Conservation (phyloP, 768 basidiomycete genomes). For the Lactarius evosmus region DNA sequence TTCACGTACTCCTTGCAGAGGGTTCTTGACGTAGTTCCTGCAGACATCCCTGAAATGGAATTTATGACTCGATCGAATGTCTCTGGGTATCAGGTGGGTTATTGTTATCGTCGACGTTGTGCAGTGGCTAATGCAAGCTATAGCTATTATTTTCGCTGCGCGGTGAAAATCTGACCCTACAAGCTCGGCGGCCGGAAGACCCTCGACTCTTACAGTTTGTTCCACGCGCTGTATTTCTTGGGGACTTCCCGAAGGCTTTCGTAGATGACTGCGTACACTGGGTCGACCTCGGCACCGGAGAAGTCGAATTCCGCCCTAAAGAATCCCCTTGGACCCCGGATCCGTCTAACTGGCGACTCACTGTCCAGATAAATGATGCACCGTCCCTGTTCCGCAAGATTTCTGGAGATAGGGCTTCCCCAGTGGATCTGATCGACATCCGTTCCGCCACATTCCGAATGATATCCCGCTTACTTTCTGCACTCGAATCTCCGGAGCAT, state of each 20-base stretch:
- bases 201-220: slow-evolving; percentile 32
- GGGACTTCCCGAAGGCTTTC: slow-evolving; percentile 33
- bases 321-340: slow-evolving; percentile 33
- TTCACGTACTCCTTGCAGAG: neutral
- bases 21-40: slow-evolving; percentile 3
- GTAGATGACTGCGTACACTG: slow-evolving; percentile 31
- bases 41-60: slow-evolving; percentile 5
- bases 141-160: neutral
- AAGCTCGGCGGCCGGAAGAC: neutral
- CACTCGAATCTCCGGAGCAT: neutral
- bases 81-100: slow-evolving; percentile 7
- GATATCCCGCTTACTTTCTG: neutral
- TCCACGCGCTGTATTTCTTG: slow-evolving; percentile 33
- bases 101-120: neutral
- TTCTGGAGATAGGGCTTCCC: neutral
- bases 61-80: slow-evolving; percentile 1
- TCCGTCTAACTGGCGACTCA: slow-evolving; percentile 33
- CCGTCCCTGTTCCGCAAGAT: neutral
- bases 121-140: neutral
- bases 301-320: slow-evolving; percentile 36
- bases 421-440: neutral
- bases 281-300: slow-evolving; percentile 30
- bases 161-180: neutral
- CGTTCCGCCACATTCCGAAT: neutral
- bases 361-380: neutral